Evolutionary conservation across 2,329 filamentous ascomycete species (phyloP), one percentile per base, ranked within the genome.

Genomic region (Drechslerella coelobrocha): DNA sequence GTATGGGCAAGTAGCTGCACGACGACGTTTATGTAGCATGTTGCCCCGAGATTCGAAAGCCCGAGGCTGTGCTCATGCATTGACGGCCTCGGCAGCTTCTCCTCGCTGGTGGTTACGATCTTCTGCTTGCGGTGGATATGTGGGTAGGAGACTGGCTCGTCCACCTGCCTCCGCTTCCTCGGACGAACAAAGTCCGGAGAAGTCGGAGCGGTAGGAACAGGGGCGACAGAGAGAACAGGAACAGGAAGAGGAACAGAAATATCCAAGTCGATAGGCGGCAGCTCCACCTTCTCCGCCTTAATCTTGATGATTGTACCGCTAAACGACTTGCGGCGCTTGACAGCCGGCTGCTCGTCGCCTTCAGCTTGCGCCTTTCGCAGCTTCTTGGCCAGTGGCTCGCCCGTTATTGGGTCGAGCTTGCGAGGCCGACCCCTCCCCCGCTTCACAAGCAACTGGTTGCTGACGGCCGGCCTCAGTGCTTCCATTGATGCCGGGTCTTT

Each of bases 11-110:
- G 52, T 45, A 69, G 37, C 24, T 69, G 65, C 8, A 69, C 21
- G n/a, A 69, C 65, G 17, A 69, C 65, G 21, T 69, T 69, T 45
- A 69, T 59, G 52, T 69, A 69, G 45, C 65, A 69, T n/a, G 65
- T 69, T 5, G 65, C 57, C 9, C 65, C 65, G 1, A 69, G 65
- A 45, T 69, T 69, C 8, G 65, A 62, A n/a, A 69, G 48, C 9
- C 65, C 65, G 21, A 69, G 65, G 34, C 65, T 48, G 27, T 69
- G 57, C 24, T 69, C 65, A 24, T 62, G 57, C 34, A 47, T 57
- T 19, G 23, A 10, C 7, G 65, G 65, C 17, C 65, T 52, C 7
- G 65, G 57, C 1, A 59, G 26, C 47, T 27, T 39, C 21, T 69
- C 65, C 34, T 69, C 65, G 23, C 52, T 52, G 0, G 65, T 69